phyloP scores from a whole-genome alignment of 1,139 yeast genomes.

The Blastobotrys petasosporus region DNA sequence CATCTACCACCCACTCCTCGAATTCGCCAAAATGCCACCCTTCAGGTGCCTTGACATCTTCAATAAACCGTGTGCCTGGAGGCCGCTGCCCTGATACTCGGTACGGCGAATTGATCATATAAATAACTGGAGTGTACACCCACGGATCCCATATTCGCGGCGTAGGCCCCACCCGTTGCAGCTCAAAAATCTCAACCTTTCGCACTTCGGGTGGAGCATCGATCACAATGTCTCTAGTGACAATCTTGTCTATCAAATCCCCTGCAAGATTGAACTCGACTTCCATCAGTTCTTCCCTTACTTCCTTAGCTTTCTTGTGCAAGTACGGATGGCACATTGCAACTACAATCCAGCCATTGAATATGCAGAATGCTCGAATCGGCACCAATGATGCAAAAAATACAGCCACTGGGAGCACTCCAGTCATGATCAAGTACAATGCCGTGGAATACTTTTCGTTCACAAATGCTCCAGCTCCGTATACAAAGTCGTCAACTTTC shows the following conservation, averaged over 20 bases:
- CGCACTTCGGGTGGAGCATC: slow-evolving; percentile 62
- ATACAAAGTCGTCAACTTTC: slow-evolving; percentile 49
- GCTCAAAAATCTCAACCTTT: slow-evolving; percentile 66
- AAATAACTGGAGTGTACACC: slow-evolving; percentile 44
- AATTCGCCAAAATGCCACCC: slow-evolving; percentile 65
- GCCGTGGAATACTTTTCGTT: slow-evolving; percentile 65
- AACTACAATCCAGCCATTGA: slow-evolving; percentile 50
- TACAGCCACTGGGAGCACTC: slow-evolving; percentile 40
- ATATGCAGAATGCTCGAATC: slow-evolving; percentile 54
- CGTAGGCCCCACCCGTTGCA: slow-evolving; percentile 60
- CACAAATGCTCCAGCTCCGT: slow-evolving; percentile 63
- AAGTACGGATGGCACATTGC: slow-evolving; percentile 52
- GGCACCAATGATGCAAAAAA: slow-evolving; percentile 61
- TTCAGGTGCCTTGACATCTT: slow-evolving; percentile 58
- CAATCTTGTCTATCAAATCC: slow-evolving; percentile 33
- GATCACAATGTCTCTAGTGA: slow-evolving; percentile 49
- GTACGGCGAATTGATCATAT: slow-evolving; percentile 45
- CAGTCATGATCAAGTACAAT: slow-evolving; percentile 43
- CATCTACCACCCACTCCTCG: slow-evolving; percentile 66
- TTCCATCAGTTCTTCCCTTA: slow-evolving; percentile 22
- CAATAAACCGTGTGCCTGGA: slow-evolving; percentile 52
- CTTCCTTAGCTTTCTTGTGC: slow-evolving; percentile 28
- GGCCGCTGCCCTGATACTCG: slow-evolving; percentile 62
- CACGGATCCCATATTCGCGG: slow-evolving; percentile 57
- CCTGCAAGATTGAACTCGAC: slow-evolving; percentile 21